A percentile compares a stretch with the other conserved stretches of the same genome.
These are phyloP conservation scores for Trichoderma afroharzianum DNA, from an alignment of 2,329 filamentous ascomycete genomes.

Conservation along the genomic window DNA sequence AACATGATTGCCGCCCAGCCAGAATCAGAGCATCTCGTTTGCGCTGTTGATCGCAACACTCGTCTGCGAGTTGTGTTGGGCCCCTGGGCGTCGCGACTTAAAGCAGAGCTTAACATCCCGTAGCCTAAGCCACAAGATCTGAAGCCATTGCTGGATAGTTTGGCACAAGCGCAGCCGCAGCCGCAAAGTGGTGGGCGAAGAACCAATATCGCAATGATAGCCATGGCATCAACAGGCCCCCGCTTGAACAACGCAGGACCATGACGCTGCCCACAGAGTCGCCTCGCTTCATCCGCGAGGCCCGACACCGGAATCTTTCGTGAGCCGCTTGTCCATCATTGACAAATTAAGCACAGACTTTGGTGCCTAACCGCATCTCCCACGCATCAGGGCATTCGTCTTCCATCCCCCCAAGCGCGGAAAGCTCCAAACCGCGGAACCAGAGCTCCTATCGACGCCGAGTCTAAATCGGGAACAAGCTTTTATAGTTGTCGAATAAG, in stretches of 20 bases:
- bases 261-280: neutral
- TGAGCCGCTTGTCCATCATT: neutral
- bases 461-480: conserved; percentile 9
- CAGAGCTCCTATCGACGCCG: neutral
- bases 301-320: neutral
- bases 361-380: neutral
- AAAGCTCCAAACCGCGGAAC: conserved; percentile 1
- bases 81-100: neutral
- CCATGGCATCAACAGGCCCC: neutral
- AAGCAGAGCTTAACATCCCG: neutral
- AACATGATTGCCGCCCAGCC: neutral
- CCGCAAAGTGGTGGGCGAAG: neutral
- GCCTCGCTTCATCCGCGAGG: neutral
- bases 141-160: neutral
- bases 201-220: neutral
- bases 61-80: neutral
- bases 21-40: neutral
- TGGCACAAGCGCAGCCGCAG: conserved; percentile 6
- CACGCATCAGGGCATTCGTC: neutral
- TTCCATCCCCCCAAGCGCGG: neutral
- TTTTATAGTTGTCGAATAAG: conserved; percentile 7
- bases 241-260: neutral
- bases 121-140: conserved; percentile 12
- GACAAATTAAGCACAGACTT: neutral
- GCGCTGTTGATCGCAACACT: neutral